Evolutionary conservation across 345 rosid species (phyloP), one percentile per base, ranked within the genome.

Genomic region (Salix suchowensis): DNA sequence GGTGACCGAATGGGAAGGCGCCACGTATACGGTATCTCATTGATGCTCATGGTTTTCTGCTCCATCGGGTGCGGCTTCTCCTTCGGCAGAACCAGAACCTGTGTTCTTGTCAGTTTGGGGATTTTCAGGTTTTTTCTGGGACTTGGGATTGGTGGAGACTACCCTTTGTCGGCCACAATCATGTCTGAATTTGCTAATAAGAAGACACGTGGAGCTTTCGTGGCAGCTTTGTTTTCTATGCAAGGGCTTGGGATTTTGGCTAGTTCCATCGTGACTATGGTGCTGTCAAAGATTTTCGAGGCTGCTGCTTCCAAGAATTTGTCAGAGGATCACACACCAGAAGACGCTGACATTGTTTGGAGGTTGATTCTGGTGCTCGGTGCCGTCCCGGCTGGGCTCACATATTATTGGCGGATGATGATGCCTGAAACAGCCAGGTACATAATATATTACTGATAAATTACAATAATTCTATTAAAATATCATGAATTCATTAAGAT

Each of bases 351-450:
- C 77, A 67, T 87, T 23, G 89, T 89, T 1, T 90, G 97, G 97
- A 83, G 97, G 81, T 72, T 92, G 77, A 90, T 92, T 70, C 83
- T 92, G 10, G 89, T 92, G 91, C 70, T 92, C 8, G 94, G 94
- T 54, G 90, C 94, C 19, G 70, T 92, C 68, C 97, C 97, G 32
- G 94, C 97, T 9, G 94, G 88, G n/a, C 74, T 92, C 34, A 92
- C 97, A 6, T 92, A 75, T 52, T 92, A 90, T 42, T 92, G 92
- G 93, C 88, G 97, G 24, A 90, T 92, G 94, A 81, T 81, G 77
- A 92, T 92, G 97, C 97, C 97, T 2, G 97, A 92, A 89, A 89
- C 97, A 24, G 94, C 97, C 62, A 86, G 94, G 91, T 92, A 84
- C 61, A 21, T 11, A 13, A 44, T 12, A 19, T 19, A 19, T 54